phyloP scores from a whole-genome alignment of 2,329 filamentous ascomycete species.

The Cordyceps javanica region DNA sequence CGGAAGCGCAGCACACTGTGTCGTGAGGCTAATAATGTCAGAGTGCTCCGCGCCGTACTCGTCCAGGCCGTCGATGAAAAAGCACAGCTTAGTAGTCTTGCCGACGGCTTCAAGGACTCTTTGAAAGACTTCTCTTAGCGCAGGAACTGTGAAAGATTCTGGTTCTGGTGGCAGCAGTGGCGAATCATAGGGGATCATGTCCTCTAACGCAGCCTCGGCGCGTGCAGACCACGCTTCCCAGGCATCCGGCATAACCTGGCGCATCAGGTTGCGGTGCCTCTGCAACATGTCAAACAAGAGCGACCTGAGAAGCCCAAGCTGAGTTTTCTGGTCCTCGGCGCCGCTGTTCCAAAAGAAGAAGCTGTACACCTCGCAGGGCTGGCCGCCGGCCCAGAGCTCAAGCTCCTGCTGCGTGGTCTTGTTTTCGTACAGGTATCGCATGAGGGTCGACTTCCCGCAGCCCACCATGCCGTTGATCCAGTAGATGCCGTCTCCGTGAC shows the following conservation, averaged over 20 bases:
- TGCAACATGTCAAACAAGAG: conserved; percentile 25
- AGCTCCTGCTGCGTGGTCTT: conserved; percentile 16
- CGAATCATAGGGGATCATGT: neutral
- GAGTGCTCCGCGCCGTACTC: conserved; percentile 14
- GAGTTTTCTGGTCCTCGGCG: conserved; percentile 23
- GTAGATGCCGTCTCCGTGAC: conserved; percentile 18
- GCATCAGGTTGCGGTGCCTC: conserved; percentile 10
- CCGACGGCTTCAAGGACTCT: neutral
- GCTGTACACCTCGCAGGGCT: conserved; percentile 17
- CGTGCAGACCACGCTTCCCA: neutral
- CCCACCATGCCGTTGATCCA: conserved; percentile 33
- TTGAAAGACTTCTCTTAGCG: neutral
- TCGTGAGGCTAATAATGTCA: conserved; percentile 3
- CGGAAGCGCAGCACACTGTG: neutral
- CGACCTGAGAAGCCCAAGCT: conserved; percentile 25
- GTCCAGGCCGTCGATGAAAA: conserved; percentile 18
- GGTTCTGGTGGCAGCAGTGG: neutral
- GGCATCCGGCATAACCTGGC: conserved; percentile 15
- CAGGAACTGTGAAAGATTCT: neutral
- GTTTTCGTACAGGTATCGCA: conserved; percentile 27
- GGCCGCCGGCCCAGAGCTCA: conserved; percentile 21
- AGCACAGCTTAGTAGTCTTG: conserved; percentile 4
- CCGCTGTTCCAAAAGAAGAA: conserved; percentile 32
- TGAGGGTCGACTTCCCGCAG: conserved; percentile 34
- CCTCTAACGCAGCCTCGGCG: neutral